A percentile compares a stretch with the other conserved stretches of the same genome.
These are phyloP conservation scores for Bimuria novae-zelandiae DNA, from an alignment of 2,329 filamentous ascomycete genomes.

Conservation along the genomic window DNA sequence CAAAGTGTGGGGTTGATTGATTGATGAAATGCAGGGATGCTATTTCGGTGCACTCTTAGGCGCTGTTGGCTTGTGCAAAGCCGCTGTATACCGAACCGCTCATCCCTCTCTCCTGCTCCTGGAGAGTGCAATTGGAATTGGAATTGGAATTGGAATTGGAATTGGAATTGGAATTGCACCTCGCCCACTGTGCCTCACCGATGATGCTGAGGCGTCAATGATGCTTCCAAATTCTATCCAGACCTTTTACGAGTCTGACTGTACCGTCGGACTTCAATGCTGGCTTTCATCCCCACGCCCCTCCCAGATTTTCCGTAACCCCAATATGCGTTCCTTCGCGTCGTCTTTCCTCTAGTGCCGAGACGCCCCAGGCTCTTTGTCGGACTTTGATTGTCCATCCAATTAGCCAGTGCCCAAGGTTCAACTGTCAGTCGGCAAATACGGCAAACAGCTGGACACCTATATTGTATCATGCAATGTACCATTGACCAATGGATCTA, in stretches of 20 bases:
- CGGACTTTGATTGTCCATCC: not conserved
- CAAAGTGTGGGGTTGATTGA: conserved; percentile 8
- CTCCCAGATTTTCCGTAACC: not conserved
- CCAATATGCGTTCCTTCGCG: conserved; percentile 5
- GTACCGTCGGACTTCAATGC: conserved; percentile 5
- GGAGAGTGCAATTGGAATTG: not conserved
- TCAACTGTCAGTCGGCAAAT: not conserved
- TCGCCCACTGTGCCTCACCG: not conserved
- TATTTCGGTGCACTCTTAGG: not conserved
- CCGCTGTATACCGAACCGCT: conserved; percentile 5
- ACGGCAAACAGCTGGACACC: not conserved
- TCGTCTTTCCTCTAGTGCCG: conserved; percentile 1
- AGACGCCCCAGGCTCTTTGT: not conserved
- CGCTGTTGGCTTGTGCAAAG: conserved; percentile 1
- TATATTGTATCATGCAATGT: not conserved
- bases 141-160: not conserved
- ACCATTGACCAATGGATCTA: not conserved
- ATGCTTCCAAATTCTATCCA: too few species aligned
- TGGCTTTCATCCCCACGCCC: not conserved
- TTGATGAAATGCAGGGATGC: conserved; percentile 5
- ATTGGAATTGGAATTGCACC: not conserved
- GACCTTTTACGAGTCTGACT: not conserved
- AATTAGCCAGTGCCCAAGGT: not conserved
- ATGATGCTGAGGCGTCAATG: too few species aligned
- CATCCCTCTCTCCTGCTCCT: too few species aligned